Evolutionary conservation across 768 basidiomycete species (phyloP).

Genomic region (Flagelloscypha sp.): DNA sequence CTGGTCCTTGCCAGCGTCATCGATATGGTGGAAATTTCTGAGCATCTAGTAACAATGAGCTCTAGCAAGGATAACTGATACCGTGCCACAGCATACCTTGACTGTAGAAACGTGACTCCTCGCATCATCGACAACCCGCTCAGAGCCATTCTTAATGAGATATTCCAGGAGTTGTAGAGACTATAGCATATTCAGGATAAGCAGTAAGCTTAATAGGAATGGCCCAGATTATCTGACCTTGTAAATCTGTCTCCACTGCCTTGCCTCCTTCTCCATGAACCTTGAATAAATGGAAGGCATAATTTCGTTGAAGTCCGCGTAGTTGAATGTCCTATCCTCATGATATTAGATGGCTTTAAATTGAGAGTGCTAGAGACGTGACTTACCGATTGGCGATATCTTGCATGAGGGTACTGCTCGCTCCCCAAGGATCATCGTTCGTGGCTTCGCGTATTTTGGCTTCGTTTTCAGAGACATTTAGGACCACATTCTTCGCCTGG

Average conservation of each 20-base stretch:
- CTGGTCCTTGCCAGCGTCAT: slow-evolving; percentile 98
- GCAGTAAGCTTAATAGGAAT: not conserved
- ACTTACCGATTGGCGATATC: slow-evolving; percentile 95
- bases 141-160: slow-evolving; percentile 92
- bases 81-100: too few relatives aligned
- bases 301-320: slow-evolving; percentile 98
- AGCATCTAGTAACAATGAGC: too few relatives aligned
- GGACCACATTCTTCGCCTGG: slow-evolving; percentile 91
- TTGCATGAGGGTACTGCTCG: slow-evolving; percentile 95
- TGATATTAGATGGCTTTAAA: slow-evolving; percentile 11
- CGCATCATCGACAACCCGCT: slow-evolving; percentile 96
- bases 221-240: slow-evolving; percentile 44
- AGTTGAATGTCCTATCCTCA: slow-evolving; percentile 83
- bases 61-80: too few relatives aligned
- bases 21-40: slow-evolving; percentile 94
- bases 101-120: slow-evolving; percentile 89
- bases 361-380: slow-evolving; percentile 5
- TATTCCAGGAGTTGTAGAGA: slow-evolving; percentile 92
- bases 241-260: slow-evolving; percentile 98
- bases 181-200: slow-evolving; percentile 26
- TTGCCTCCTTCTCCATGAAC: slow-evolving; percentile 97
- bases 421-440: slow-evolving; percentile 98
- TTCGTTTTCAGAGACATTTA: slow-evolving; percentile 96
- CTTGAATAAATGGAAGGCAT: slow-evolving; percentile 95
- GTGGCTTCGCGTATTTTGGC: slow-evolving; percentile 95